phyloP scores from a whole-genome alignment of 2,329 filamentous ascomycete genomes.

The Colletotrichum sojae region DNA sequence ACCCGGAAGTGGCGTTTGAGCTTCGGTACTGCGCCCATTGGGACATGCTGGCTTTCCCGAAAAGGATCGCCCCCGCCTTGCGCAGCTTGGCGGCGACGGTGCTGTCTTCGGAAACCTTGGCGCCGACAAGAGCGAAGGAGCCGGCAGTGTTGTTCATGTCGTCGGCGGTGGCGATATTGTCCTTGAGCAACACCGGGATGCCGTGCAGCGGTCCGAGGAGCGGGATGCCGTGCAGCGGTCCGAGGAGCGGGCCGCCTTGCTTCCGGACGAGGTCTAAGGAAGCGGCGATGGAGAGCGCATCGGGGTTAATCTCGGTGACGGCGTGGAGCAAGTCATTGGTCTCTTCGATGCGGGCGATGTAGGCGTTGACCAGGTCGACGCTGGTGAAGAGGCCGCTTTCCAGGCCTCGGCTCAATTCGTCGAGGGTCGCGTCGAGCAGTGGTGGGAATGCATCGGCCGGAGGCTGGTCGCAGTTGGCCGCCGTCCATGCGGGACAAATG shows the following conservation, averaged over 20 bases:
- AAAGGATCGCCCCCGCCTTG: constrained; percentile 72
- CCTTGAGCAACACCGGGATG: constrained; percentile 76
- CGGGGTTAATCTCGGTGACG: constrained; percentile 54
- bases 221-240: constrained; percentile 69
- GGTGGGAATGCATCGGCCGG: not conserved
- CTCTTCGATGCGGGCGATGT: constrained; percentile 50
- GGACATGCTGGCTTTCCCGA: constrained; percentile 76
- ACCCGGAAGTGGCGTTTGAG: constrained; percentile 71
- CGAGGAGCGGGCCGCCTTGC: constrained; percentile 30
- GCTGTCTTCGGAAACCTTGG: constrained; percentile 69
- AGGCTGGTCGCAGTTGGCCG: not conserved
- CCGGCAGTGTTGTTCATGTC: constrained; percentile 75
- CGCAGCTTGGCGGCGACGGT: constrained; percentile 73
- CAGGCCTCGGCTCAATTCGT: constrained; percentile 38
- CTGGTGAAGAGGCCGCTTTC: constrained; percentile 47
- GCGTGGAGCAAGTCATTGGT: constrained; percentile 46
- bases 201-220: constrained; percentile 65
- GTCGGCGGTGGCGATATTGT: constrained; percentile 76
- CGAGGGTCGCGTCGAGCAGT: constrained; percentile 8
- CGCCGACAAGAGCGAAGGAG: constrained; percentile 73
- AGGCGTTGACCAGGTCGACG: constrained; percentile 50
- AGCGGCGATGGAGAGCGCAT: constrained; percentile 55
- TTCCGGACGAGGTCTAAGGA: constrained; percentile 50
- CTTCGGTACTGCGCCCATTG: constrained; percentile 77
- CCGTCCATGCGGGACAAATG: not conserved